These are phyloP conservation scores for Chrysoporthe deuterocubensis DNA, from an alignment of 2,329 filamentous ascomycete genomes.

Conservation along the genomic window DNA sequence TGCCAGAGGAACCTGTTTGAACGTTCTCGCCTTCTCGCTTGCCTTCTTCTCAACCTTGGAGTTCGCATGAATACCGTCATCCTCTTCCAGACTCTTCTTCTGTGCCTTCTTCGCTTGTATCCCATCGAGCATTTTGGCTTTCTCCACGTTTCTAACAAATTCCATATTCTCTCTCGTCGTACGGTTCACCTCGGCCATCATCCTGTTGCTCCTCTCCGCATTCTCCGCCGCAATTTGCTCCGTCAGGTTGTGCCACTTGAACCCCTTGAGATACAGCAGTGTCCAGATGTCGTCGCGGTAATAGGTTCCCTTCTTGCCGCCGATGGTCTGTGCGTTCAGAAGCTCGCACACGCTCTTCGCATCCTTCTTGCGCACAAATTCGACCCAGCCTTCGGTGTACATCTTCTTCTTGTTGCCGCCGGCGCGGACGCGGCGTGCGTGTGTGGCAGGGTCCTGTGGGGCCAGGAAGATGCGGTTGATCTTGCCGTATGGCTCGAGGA, in stretches of 20 bases:
- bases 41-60: conserved; percentile 6
- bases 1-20: conserved; percentile 68
- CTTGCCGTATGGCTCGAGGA: conserved; percentile 74
- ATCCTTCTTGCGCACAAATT: conserved; percentile 76
- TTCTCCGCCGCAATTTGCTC: conserved; percentile 83
- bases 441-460: conserved; percentile 71
- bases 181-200: conserved; percentile 78
- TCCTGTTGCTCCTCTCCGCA: conserved; percentile 74
- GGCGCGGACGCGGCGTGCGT: conserved; percentile 67
- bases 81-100: conserved; percentile 44
- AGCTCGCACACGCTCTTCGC: conserved; percentile 77
- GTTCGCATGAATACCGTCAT: conserved; percentile 35
- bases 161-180: conserved; percentile 79
- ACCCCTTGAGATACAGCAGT: conserved; percentile 77
- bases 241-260: conserved; percentile 79
- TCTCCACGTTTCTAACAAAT: conserved; percentile 79
- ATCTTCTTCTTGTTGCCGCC: conserved; percentile 84
- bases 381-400: conserved; percentile 87
- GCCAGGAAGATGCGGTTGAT: conserved; percentile 81
- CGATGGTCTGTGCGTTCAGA: conserved; percentile 77
- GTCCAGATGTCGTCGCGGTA: conserved; percentile 91
- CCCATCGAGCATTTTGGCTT: conserved; percentile 76
- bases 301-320: conserved; percentile 81
- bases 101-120: conserved; percentile 66
- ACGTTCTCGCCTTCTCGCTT: conserved; percentile 53